Evolutionary conservation across 179 eudicot genomes (phyloP), one percentile per base, ranked within the genome.

Genomic region (Spergularia azorica): DNA sequence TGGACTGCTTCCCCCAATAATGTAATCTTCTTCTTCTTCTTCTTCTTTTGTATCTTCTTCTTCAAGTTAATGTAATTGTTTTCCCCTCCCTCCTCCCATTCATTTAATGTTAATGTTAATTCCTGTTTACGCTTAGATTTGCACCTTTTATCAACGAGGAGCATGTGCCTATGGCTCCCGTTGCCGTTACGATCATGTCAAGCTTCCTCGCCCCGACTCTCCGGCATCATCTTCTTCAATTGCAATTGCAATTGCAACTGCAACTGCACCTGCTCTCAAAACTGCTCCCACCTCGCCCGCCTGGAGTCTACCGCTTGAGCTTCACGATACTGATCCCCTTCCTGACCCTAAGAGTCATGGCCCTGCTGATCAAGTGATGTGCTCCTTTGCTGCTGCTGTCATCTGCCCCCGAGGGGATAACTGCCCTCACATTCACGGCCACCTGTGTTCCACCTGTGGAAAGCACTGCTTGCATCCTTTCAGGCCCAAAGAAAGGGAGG

Each of bases 361-460:
- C 76, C 91, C 87, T 14, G 76, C 86, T 80, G 97, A 89, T 81
- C 89, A 39, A 64, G 78, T 87, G 55, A 82, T 95, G 7, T 95
- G 97, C 56, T 88, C 99, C 36, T 95, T 91, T 85, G 94, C 97
- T 82, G 92, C 95, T 74, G 95, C 89, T 76, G 99, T 97, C 26
- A 57, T 77, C 77, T 95, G 99, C 68, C 97, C 99, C 13, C 89
- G 90, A 77, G 97, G 97, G 38, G 92, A 86, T 9, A 88, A 75
- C 8, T 95, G 97, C 81, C 97, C 99, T 56, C 97, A 90, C 81
- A 73, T 95, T 74, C 99, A 95, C 61, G 99, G 99, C 59, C 94
- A 95, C 76, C 56, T 93, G 78, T 95, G 99, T 69, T 84, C 91
- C 7, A 85, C 76, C 18, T 95, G 99, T 77, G 89, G 89, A 68